Evolutionary conservation across 176 grass and related monocot species (phyloP), one percentile per base, ranked within the genome.

Genomic region (Triticum monococcum): DNA sequence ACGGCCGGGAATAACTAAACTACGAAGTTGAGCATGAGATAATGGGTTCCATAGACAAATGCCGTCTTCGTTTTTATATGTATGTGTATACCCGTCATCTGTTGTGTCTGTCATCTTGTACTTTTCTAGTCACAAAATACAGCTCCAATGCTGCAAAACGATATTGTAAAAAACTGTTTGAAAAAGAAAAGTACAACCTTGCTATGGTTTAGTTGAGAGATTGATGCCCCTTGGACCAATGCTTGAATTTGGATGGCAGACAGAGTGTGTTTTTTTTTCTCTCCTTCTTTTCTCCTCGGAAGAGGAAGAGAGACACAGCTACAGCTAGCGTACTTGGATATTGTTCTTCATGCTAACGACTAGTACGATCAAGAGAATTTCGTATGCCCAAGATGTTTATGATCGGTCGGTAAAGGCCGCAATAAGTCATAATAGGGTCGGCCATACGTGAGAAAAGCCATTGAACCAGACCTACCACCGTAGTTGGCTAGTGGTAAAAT

Each of bases 341-440:
- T 63, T 23, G 18, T 25, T 30, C 5, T 41, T 32, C 67, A 69
- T 31, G 30, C 75, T 54, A 74, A 73, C 8, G 65, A 28, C 71
- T 8, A 31, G 40, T 31, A 67, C 4, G 63, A 32, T 71, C 72
- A 71, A 48, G 45, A 14, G 45, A 46, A 72, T 79, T 64, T 78
- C 17, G 72, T 72, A 57, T 30, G 41, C 4, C 12, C 22, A 60
- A 4, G 32, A 56, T 35, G 64, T 60, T 90, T 63, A 70, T 41
- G 17, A 84, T 71, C 14, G 5, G 13, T 48, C 12, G 45, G 12
- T 67, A 65, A 25, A 85, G 25, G 12, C 5, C 81, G 3, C 16
- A 75, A 41, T 65, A 64, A 52, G 57, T 10, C 76, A 57, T 79
- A 84, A 66, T 80, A 76, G 82, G 76, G 77, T 78, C 23, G 71